These are phyloP conservation scores for Bruguiera hainesii DNA, from an alignment of 441 rosid species.

Conservation along the genomic window DNA sequence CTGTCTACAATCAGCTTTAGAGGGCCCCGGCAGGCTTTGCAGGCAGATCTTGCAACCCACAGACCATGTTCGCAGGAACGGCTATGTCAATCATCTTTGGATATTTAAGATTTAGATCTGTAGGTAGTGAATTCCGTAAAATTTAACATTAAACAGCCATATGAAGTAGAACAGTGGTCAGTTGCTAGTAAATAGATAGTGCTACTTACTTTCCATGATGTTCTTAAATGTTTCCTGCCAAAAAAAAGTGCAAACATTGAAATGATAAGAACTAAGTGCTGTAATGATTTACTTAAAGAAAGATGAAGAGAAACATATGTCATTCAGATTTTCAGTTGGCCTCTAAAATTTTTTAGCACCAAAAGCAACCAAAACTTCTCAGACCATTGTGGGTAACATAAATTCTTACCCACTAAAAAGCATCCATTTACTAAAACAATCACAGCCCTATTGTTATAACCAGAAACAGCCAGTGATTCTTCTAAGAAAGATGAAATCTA, in stretches of 20 bases:
- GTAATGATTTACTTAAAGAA: not conserved
- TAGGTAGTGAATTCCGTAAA: not conserved
- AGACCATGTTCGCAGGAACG: conserved; percentile 78
- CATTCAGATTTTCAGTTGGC: no score
- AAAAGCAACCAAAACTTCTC: no score
- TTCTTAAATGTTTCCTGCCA: conserved; percentile 69
- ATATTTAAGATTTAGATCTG: conserved; percentile 78
- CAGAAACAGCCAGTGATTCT: not conserved
- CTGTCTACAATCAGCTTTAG: conserved; percentile 6
- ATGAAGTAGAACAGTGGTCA: no score
- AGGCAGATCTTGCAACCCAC: conserved; percentile 75
- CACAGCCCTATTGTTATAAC: no score
- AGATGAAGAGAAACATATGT: no score
- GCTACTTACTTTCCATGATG: conserved; percentile 77
- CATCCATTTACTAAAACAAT: no score
- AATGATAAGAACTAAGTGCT: not conserved
- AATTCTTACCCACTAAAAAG: no score
- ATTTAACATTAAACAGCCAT: no score
- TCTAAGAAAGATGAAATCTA: not conserved
- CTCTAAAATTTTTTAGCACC: no score
- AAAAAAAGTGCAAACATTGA: not conserved
- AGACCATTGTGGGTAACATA: no score
- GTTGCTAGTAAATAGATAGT: no score
- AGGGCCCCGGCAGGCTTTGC: conserved; percentile 27
- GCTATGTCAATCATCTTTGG: conserved; percentile 94